Evolutionary conservation across 805 yeast genomes (phyloP), one percentile per base, ranked within the genome.

Genomic region (Candida xiaguanensis): DNA sequence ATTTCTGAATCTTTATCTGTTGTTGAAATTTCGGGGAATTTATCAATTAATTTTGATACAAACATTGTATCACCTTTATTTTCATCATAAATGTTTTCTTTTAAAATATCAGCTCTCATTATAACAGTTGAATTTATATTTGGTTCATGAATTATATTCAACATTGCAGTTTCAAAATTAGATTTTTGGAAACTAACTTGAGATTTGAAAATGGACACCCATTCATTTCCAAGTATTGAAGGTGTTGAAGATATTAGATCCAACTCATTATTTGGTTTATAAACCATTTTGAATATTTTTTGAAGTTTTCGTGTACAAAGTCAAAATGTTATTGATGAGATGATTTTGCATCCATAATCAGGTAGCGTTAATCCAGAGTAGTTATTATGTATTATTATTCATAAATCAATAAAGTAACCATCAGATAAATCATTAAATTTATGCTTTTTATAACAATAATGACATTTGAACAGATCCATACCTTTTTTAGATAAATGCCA

Each of bases 121-220:
- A 90, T 84, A 25, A 88, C 93, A 0, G 96, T 85, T 8, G 97
- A 90, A 62, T 90, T 91, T 61, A 88, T 85, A 56, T 89, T 85
- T 13, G 96, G 96, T 47, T 86, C 87, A 43, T 74, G 71, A 39
- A 88, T 84, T 44, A 88, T 70, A 58, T 87, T 85, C 31, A 75
- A 60, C 90, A 88, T 83, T 5, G 96, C 96, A 2, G 65, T 63
- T 40, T 78, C 80, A 53, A 81, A 88, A 60, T 88, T 86, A 4
- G 57, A 59, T 11, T 67, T 52, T 9, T 63, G 63, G 49, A 81
- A 82, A 3, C 67, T 76, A 2, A 73, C 80, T 0, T 53, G 53
- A 0, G 64, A 54, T 41, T 70, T 67, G 50, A 75, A 82, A 1
- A 82, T 56, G 0, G 84, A 78, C 14, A 75, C 72, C 93, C 93